Conservation (phyloP, 1,284 basidiomycete species). For the Cutaneotrichosporon arboriforme region DNA sequence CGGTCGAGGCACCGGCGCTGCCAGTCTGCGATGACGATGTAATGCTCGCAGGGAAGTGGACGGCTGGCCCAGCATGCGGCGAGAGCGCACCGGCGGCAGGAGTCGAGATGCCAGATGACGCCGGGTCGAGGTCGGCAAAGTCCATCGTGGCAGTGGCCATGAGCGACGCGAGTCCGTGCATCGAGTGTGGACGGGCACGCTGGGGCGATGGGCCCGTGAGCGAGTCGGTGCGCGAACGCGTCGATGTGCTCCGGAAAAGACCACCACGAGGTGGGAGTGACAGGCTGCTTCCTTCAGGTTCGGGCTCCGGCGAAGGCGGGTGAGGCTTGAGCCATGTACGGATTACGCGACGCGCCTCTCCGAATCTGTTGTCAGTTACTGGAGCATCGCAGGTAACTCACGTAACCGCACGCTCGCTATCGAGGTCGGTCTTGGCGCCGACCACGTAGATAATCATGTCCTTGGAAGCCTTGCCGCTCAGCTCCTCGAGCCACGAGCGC, state of each 20-base stretch:
- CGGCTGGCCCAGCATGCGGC: constrained; percentile 11
- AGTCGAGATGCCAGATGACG: constrained; percentile 1
- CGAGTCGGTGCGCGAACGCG: constrained; percentile 9
- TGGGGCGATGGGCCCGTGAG: constrained; percentile 1
- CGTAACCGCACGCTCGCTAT: constrained; percentile 28
- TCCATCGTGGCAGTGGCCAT: constrained; percentile 12
- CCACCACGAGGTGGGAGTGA: constrained; percentile 10
- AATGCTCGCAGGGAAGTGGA: constrained; percentile 15
- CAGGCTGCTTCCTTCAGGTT: background rate
- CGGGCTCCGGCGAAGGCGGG: constrained; percentile 15
- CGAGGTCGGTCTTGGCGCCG: constrained; percentile 44
- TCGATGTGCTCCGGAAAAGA: constrained; percentile 32
- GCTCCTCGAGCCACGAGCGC: constrained; percentile 80
- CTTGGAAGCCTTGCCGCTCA: constrained; percentile 37
- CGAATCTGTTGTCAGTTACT: constrained; percentile 19
- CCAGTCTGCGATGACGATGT: background rate
- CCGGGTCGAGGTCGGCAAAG: constrained; percentile 10
- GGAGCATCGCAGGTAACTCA: constrained; percentile 19
- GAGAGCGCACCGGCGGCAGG: constrained; percentile 7
- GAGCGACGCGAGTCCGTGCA: constrained; percentile 24
- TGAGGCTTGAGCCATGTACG: constrained; percentile 33
- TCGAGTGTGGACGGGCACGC: constrained; percentile 20
- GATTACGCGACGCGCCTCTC: constrained; percentile 33
- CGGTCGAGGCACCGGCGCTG: background rate
- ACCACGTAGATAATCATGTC: constrained; percentile 47